Conservation (phyloP, 495 filamentous ascomycete genomes). For the Daldinia decipiens region DNA sequence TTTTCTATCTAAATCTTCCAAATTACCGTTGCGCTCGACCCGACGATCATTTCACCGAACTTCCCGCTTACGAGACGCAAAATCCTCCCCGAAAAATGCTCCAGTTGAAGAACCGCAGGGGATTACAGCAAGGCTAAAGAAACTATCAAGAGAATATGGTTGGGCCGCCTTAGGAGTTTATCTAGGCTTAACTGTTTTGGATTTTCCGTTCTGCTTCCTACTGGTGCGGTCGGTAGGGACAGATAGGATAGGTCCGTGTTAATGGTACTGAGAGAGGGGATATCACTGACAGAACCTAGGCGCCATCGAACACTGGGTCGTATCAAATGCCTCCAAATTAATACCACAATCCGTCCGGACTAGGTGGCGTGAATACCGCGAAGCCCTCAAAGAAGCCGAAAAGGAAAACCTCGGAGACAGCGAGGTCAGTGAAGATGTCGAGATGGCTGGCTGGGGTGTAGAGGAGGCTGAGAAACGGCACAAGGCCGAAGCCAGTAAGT, state of each 20-base stretch:
- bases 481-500: slow-evolving; percentile 66
- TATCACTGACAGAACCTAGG: slow-evolving; percentile 47
- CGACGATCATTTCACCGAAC: slow-evolving; percentile 45
- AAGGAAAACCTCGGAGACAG: slow-evolving; percentile 44
- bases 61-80: slow-evolving; percentile 45
- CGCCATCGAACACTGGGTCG: slow-evolving; percentile 60
- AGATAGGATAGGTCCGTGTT: slow-evolving; percentile 75
- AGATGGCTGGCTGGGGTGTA: slow-evolving; percentile 62
- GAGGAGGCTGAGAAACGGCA: slow-evolving; percentile 60
- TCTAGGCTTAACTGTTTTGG: slow-evolving; percentile 78
- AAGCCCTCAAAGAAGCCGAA: slow-evolving; percentile 49
- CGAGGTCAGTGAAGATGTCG: slow-evolving; percentile 49
- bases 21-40: slow-evolving; percentile 32
- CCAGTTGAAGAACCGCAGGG: slow-evolving; percentile 57
- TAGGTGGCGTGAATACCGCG: slow-evolving; percentile 55
- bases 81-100: slow-evolving; percentile 33
- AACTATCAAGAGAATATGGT: slow-evolving; percentile 92
- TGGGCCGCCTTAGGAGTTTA: slow-evolving; percentile 96
- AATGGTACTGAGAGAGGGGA: slow-evolving; percentile 29
- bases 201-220: slow-evolving; percentile 95
- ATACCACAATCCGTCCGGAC: slow-evolving; percentile 62
- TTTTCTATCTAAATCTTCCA: slow-evolving; percentile 17
- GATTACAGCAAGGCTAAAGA: slow-evolving; percentile 75
- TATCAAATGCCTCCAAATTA: slow-evolving; percentile 58
- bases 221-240: slow-evolving; percentile 83